phyloP scores from a whole-genome alignment of 345 rosid genomes.

The Eucalyptus tenuipes region DNA sequence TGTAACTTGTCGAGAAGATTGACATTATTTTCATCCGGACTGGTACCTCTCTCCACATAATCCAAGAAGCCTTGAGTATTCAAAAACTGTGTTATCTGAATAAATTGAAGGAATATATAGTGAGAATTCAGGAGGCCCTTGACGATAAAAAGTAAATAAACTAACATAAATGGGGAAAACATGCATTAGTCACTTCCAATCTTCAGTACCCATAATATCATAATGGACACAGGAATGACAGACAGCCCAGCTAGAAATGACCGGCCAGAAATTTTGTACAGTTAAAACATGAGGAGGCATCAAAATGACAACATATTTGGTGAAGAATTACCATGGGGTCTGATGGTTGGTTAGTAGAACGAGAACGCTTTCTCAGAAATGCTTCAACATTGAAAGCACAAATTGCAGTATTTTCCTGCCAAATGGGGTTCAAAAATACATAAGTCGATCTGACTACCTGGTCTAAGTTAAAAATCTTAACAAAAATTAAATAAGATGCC shows the following conservation, averaged over 20 bases:
- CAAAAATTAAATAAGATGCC: constrained; percentile 5
- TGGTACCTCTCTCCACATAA: constrained; percentile 71
- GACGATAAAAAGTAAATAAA: not conserved
- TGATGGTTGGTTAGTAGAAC: constrained; percentile 78
- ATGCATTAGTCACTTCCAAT: not conserved
- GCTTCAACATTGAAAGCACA: constrained; percentile 78
- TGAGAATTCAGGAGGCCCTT: not conserved
- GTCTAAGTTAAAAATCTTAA: not conserved
- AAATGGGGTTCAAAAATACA: constrained; percentile 2
- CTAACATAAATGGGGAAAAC: not conserved
- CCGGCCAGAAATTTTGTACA: not conserved
- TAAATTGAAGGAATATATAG: not conserved
- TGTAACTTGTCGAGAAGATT: constrained; percentile 92
- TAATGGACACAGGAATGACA: not conserved
- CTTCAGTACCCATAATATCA: not conserved
- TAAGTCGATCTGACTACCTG: not conserved
- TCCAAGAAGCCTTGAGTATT: constrained; percentile 88
- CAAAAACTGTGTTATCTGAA: constrained; percentile 70
- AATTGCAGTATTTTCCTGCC: constrained; percentile 61
- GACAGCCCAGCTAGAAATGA: not conserved
- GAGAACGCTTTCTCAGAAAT: constrained; percentile 84
- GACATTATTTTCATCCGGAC: constrained; percentile 55
- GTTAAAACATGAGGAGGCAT: not conserved
- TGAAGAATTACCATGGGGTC: constrained; percentile 72
- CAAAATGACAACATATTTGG: not conserved